phyloP scores from a whole-genome alignment of 495 filamentous ascomycete species.

The Xylaria curta region DNA sequence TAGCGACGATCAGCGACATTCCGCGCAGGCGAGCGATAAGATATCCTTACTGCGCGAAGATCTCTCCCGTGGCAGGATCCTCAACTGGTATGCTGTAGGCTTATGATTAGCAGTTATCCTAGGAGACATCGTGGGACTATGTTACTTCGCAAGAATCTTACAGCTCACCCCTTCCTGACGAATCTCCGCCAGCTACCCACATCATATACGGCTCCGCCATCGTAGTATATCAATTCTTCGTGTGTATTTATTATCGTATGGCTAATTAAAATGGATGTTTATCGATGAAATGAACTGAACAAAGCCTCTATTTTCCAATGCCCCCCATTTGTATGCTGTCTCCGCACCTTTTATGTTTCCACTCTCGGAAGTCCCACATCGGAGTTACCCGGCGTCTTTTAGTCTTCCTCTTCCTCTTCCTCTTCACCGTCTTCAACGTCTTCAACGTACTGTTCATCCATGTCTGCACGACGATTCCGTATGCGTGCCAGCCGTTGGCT shows the following conservation, averaged over 20 bases:
- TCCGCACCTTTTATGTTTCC: not conserved
- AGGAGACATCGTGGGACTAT: not conserved
- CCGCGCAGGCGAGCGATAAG: not conserved
- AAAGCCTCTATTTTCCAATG: not conserved
- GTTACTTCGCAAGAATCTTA: slow-evolving; percentile 19
- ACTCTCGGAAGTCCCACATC: not conserved
- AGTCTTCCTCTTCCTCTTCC: not conserved
- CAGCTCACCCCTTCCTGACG: slow-evolving; percentile 35
- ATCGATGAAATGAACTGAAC: not conserved
- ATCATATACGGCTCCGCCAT: slow-evolving; percentile 33
- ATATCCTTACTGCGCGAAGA: slow-evolving; percentile 43
- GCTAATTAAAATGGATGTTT: not conserved
- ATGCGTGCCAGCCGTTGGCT: too few species aligned
- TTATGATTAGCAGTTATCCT: not conserved
- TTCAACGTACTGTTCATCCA: not conserved
- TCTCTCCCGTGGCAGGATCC: slow-evolving; percentile 45
- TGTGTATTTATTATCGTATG: not conserved
- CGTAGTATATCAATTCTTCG: not conserved
- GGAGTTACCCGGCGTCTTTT: not conserved
- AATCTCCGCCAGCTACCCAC: slow-evolving; percentile 43
- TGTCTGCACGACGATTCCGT: not conserved
- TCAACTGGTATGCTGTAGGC: slow-evolving; percentile 42
- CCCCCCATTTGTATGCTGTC: not conserved
- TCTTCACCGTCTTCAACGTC: too few species aligned
- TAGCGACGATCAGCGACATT: slow-evolving; percentile 34